These are phyloP conservation scores for Dothiorella sarmentorum DNA, from an alignment of 2,329 filamentous ascomycete genomes.

Conservation along the genomic window DNA sequence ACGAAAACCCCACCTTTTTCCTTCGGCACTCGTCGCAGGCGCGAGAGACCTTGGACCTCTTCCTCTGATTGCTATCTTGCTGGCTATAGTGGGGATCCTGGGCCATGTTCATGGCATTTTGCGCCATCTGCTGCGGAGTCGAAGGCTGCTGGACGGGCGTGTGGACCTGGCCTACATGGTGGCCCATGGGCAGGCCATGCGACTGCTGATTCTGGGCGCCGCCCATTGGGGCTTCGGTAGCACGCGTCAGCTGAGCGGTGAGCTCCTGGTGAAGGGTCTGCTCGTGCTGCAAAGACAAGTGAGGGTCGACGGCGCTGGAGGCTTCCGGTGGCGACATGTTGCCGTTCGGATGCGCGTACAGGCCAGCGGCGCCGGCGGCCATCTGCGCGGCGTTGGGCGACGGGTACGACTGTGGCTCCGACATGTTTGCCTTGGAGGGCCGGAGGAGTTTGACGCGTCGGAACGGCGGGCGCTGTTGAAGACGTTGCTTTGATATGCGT, in stretches of 20 bases:
- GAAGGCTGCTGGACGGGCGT: constrained; percentile 34
- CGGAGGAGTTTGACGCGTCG: constrained; percentile 27
- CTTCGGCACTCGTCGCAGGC: constrained; percentile 41
- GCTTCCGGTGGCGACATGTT: constrained; percentile 23
- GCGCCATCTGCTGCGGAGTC: constrained; percentile 40
- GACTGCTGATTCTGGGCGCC: constrained; percentile 28
- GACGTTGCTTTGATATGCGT: constrained; percentile 20
- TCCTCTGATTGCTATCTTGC: constrained; percentile 35
- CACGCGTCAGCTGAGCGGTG: constrained; percentile 32
- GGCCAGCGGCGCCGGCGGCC: constrained; percentile 29
- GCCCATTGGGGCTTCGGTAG: constrained; percentile 30
- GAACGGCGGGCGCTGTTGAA: constrained; percentile 17
- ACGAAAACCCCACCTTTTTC: constrained; percentile 35
- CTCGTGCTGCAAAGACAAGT: constrained; percentile 25
- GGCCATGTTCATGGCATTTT: constrained; percentile 37
- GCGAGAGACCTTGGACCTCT: constrained; percentile 39
- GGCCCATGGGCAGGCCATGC: constrained; percentile 26
- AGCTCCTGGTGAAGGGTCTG: constrained; percentile 35
- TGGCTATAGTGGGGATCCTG: constrained; percentile 32
- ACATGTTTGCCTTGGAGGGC: constrained; percentile 24
- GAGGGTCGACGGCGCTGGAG: constrained; percentile 15
- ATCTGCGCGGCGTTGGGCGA: constrained; percentile 33
- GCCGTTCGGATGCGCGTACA: constrained; percentile 36
- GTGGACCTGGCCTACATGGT: constrained; percentile 34
- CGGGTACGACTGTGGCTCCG: constrained; percentile 26